Evolutionary conservation across 2,329 filamentous ascomycete genomes (phyloP).

Genomic region (Diaporthe ilicicola): DNA sequence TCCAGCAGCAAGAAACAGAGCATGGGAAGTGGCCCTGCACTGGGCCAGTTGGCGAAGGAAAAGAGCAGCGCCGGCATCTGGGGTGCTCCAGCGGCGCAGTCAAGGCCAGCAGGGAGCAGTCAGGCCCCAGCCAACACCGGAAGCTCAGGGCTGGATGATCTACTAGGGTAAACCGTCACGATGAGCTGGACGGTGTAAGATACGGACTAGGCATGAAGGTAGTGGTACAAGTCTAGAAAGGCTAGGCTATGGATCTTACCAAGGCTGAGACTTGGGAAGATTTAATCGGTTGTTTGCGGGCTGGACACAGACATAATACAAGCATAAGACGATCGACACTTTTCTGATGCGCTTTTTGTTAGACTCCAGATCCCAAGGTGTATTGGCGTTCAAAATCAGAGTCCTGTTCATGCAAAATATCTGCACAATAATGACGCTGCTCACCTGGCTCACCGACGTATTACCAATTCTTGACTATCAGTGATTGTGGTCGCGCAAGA

Average conservation of each 20-base stretch:
- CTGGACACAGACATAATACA: conserved; percentile 14
- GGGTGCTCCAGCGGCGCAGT: conserved; percentile 71
- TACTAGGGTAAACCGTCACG: conserved; percentile 50
- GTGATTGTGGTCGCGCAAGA: background rate
- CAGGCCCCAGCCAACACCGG: conserved; percentile 33
- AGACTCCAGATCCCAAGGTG: conserved; percentile 21
- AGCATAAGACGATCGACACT: conserved; percentile 17
- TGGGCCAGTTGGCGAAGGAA: conserved; percentile 97
- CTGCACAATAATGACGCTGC: background rate
- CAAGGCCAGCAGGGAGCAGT: conserved; percentile 42
- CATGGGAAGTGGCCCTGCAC: conserved; percentile 74
- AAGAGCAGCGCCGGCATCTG: conserved; percentile 95
- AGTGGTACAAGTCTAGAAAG: background rate
- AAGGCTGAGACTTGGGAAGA: background rate
- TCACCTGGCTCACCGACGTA: background rate
- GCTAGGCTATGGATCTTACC: background rate
- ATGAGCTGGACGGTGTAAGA: background rate
- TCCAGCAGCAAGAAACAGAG: conserved; percentile 76
- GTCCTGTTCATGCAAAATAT: background rate
- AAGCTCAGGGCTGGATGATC: conserved; percentile 55
- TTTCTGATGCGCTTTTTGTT: conserved; percentile 15
- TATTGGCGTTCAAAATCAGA: conserved; percentile 23
- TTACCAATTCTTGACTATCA: background rate
- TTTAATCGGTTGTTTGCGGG: background rate
- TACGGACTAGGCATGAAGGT: background rate